Conservation (phyloP, 352 stramenopile genomes). For the Phytophthora uliginosa region DNA sequence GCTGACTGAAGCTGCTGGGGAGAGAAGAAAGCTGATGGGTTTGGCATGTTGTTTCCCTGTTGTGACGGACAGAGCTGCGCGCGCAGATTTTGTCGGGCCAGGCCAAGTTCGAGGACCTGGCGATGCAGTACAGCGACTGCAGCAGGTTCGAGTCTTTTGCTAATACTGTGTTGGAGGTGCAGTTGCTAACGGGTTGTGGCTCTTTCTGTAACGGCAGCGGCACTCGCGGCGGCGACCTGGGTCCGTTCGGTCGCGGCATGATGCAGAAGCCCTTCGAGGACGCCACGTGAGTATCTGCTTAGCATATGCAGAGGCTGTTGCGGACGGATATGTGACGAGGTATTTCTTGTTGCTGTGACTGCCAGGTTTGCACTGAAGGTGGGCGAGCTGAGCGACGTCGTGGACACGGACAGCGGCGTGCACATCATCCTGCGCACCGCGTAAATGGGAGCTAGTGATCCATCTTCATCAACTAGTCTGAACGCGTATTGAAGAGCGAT, state of each 20-base stretch:
- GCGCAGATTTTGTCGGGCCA: slow-evolving; percentile 84
- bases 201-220: slow-evolving; percentile 40
- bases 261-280: slow-evolving; percentile 96
- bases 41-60: neutral
- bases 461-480: neutral
- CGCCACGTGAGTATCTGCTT: slow-evolving; percentile 54
- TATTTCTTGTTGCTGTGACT: slow-evolving; percentile 3
- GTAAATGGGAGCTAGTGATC: slow-evolving; percentile 34
- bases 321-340: neutral
- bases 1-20: neutral
- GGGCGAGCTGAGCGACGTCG: slow-evolving; percentile 95
- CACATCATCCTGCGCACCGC: slow-evolving; percentile 97
- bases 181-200: neutral
- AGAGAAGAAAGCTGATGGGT: neutral
- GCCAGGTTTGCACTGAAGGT: slow-evolving; percentile 92
- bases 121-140: slow-evolving; percentile 88
- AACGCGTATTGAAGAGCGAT: neutral
- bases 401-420: slow-evolving; percentile 97
- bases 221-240: slow-evolving; percentile 91
- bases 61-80: slow-evolving; percentile 59
- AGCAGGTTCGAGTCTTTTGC: slow-evolving; percentile 48
- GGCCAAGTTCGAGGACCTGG: slow-evolving; percentile 83
- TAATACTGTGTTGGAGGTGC: neutral
- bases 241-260: slow-evolving; percentile 88
- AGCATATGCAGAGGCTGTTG: neutral